phyloP scores from a whole-genome alignment of 345 rosid species.

The Eutrema yunnanense region DNA sequence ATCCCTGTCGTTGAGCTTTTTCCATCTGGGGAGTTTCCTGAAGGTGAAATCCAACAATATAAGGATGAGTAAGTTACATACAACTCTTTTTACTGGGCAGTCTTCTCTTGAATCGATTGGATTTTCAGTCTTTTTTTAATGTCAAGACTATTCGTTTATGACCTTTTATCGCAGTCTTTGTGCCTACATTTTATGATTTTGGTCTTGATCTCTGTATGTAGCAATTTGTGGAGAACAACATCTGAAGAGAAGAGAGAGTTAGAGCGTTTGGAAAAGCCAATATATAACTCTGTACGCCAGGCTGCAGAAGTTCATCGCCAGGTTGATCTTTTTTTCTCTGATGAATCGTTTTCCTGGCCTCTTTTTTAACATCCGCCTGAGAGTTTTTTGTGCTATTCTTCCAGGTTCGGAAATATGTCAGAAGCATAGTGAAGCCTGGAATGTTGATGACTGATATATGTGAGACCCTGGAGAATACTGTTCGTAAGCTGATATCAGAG shows the following conservation, averaged over 20 bases:
- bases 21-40: constrained; percentile 93
- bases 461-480: constrained; percentile 83
- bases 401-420: constrained; percentile 80
- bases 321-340: constrained; percentile 29
- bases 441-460: constrained; percentile 93
- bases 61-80: constrained; percentile 74
- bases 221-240: constrained; percentile 91
- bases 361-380: not conserved
- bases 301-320: constrained; percentile 99
- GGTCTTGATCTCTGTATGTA: constrained; percentile 23
- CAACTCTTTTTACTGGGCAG: not conserved
- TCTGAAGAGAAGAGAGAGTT: constrained; percentile 96
- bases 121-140: not conserved
- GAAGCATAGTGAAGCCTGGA: constrained; percentile 80
- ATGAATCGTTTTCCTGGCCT: not conserved
- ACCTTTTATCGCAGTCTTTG: not conserved
- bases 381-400: not conserved
- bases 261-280: constrained; percentile 80
- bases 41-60: constrained; percentile 96
- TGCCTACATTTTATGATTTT: not conserved
- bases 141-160: not conserved
- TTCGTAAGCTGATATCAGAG: constrained; percentile 82
- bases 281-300: constrained; percentile 84
- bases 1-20: constrained; percentile 70
- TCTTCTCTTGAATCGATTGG: not conserved